Conservation (phyloP, 257 asterid species). For the Vinca minor region DNA sequence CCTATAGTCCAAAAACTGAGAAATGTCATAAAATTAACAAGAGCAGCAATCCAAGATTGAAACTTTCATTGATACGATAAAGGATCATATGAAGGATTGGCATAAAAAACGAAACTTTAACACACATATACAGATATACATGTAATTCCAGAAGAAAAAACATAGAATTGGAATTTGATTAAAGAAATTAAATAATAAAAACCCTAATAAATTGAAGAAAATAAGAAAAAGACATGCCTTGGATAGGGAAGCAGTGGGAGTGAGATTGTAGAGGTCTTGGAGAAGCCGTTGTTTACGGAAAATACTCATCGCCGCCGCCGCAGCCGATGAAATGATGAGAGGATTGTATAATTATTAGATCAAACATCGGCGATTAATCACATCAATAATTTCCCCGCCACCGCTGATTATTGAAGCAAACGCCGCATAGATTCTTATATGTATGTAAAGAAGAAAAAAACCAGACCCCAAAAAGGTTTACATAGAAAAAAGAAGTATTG, state of each 20-base stretch:
- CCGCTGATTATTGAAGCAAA: constrained; percentile 4
- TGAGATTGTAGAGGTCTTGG: constrained; percentile 45
- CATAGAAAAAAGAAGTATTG: too few relatives aligned
- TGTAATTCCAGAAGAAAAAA: too few relatives aligned
- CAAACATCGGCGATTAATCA: constrained; percentile 28
- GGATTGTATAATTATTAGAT: constrained; percentile 35
- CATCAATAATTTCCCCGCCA: not conserved
- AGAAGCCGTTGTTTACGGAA: constrained; percentile 45
- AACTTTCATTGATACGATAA: constrained; percentile 2
- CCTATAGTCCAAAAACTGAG: constrained; percentile 10
- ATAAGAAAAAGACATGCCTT: constrained; percentile 36
- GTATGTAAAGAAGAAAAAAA: not conserved
- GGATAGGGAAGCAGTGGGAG: constrained; percentile 37
- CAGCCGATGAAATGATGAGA: constrained; percentile 23
- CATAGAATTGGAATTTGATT: not conserved
- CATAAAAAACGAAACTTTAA: constrained; percentile 5
- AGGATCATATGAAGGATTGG: not conserved
- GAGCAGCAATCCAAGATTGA: constrained; percentile 8
- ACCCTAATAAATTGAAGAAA: constrained; percentile 35
- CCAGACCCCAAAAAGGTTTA: not conserved
- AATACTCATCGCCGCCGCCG: constrained; percentile 52
- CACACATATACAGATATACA: not conserved
- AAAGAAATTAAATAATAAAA: constrained; percentile 7
- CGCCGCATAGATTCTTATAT: too few relatives aligned
- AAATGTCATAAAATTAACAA: constrained; percentile 5